Percentiles rank a stretch among this genome's conserved stretches.
These are phyloP conservation scores for Ampelomyces quisqualis DNA, from an alignment of 2,329 filamentous ascomycete species.

Conservation along the genomic window DNA sequence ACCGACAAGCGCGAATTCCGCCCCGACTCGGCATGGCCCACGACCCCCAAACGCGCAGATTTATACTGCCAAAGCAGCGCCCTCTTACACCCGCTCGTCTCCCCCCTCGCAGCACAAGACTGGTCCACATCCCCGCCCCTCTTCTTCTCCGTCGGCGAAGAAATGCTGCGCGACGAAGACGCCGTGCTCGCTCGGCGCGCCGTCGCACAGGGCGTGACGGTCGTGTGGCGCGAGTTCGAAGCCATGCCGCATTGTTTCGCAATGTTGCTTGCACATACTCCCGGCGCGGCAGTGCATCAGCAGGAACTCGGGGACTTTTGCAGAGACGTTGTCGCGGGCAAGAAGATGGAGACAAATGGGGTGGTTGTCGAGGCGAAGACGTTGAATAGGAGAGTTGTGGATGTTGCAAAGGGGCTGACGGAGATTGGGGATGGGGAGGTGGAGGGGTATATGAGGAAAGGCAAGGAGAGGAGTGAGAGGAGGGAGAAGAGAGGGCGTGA, in stretches of 20 bases:
- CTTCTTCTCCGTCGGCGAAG: slow-evolving; percentile 69
- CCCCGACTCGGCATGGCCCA: slow-evolving; percentile 53
- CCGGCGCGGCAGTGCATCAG: slow-evolving; percentile 37
- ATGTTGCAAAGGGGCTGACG: slow-evolving; percentile 28
- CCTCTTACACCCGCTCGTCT: slow-evolving; percentile 66
- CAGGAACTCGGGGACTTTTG: slow-evolving; percentile 41
- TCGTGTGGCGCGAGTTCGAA: slow-evolving; percentile 72
- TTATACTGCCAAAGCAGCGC: slow-evolving; percentile 50
- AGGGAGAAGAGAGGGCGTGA: slow-evolving; percentile 18
- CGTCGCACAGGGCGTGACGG: slow-evolving; percentile 57
- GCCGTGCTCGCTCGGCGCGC: slow-evolving; percentile 61
- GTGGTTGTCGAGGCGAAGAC: slow-evolving; percentile 35
- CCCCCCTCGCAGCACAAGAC: slow-evolving; percentile 57
- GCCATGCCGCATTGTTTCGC: slow-evolving; percentile 75
- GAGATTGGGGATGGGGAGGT: slow-evolving; percentile 38
- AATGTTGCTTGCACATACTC: slow-evolving; percentile 45
- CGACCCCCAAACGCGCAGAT: slow-evolving; percentile 49
- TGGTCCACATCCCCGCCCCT: slow-evolving; percentile 67
- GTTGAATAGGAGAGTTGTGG: slow-evolving; percentile 25
- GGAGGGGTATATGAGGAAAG: slow-evolving; percentile 30
- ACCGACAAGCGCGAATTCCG: slow-evolving; percentile 44
- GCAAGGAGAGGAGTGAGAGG: slow-evolving; percentile 22
- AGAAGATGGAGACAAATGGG: slow-evolving; percentile 24
- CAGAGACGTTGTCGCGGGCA: slow-evolving; percentile 28
- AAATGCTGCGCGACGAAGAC: slow-evolving; percentile 69